Percentiles rank a stretch among this genome's conserved stretches.
Evolutionary conservation across 2,329 filamentous ascomycete genomes (phyloP).

Genomic region (Aspergillus floridensis): DNA sequence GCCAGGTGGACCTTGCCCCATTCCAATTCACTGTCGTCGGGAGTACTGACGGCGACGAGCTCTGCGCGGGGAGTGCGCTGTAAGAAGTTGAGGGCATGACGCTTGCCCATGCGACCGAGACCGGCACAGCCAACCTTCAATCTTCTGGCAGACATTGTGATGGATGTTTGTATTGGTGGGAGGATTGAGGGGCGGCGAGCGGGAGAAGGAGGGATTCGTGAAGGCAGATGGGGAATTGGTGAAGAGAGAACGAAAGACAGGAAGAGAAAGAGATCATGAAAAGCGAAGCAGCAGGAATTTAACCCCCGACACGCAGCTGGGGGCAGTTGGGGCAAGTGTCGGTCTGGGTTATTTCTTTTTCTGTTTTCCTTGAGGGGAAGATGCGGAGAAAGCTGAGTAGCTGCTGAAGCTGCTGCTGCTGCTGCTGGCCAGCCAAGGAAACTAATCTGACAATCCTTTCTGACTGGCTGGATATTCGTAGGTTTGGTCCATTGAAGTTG

Average conservation of each 20-base stretch:
- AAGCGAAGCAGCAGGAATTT: constrained; percentile 6
- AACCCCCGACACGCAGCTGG: constrained; percentile 1
- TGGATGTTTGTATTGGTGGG: not conserved
- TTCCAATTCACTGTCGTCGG: constrained; percentile 45
- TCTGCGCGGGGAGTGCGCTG: constrained; percentile 49
- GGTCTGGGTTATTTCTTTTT: constrained; percentile 4
- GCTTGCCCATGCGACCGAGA: constrained; percentile 52
- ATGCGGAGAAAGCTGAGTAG: not conserved
- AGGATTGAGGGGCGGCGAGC: not conserved
- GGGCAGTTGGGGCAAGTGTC: constrained; percentile 4
- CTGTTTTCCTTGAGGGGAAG: not conserved
- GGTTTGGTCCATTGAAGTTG: no score
- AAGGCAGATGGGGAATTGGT: not conserved
- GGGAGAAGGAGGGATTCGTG: not conserved
- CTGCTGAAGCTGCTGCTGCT: not conserved
- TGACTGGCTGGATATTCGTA: no score
- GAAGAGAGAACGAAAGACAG: not conserved
- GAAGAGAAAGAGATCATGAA: not conserved
- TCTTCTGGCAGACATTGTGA: constrained; percentile 28
- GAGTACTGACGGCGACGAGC: constrained; percentile 50
- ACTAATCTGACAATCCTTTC: not conserved
- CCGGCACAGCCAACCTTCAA: constrained; percentile 50
- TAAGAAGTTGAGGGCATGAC: constrained; percentile 51
- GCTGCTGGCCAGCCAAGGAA: not conserved
- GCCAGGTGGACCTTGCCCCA: constrained; percentile 54